Conservation (phyloP, 345 rosid genomes). For the Lepidium sativum region DNA sequence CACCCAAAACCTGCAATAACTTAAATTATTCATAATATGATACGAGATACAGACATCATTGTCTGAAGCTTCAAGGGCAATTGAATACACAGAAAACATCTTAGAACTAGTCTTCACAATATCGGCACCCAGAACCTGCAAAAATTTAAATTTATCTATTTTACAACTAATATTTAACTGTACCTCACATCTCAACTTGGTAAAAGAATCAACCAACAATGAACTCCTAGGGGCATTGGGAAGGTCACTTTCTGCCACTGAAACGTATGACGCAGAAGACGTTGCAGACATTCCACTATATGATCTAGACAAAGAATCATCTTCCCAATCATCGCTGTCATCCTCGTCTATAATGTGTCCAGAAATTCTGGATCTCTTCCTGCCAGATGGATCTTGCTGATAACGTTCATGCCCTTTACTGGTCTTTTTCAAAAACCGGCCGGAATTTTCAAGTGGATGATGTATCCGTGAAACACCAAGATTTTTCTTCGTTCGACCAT, state of each 20-base stretch:
- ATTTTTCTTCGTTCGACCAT: conserved; percentile 79
- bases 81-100: conserved; percentile 45
- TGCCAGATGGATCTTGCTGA: conserved; percentile 47
- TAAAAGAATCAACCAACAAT: conserved; percentile 63
- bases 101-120: conserved; percentile 84
- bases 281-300: conserved; percentile 64
- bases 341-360: conserved; percentile 66
- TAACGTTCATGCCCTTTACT: conserved; percentile 42
- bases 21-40: conserved; percentile 10
- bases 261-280: conserved; percentile 46
- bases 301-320: conserved; percentile 49
- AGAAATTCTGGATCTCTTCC: conserved; percentile 63
- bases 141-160: conserved; percentile 9
- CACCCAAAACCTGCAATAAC: conserved; percentile 81
- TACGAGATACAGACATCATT: not conserved
- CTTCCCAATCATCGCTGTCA: conserved; percentile 66
- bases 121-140: conserved; percentile 95
- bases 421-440: conserved; percentile 35
- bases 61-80: not conserved
- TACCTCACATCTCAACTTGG: conserved; percentile 96
- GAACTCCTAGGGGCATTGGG: conserved; percentile 43
- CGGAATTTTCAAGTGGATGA: conserved; percentile 91
- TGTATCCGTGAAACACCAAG: conserved; percentile 60
- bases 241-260: conserved; percentile 37
- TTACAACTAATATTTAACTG: conserved; percentile 11